Percentiles rank a stretch among this genome's conserved stretches.
Conservation (phyloP, 2,329 filamentous ascomycete genomes). For the Amesomyces nigricolor region DNA sequence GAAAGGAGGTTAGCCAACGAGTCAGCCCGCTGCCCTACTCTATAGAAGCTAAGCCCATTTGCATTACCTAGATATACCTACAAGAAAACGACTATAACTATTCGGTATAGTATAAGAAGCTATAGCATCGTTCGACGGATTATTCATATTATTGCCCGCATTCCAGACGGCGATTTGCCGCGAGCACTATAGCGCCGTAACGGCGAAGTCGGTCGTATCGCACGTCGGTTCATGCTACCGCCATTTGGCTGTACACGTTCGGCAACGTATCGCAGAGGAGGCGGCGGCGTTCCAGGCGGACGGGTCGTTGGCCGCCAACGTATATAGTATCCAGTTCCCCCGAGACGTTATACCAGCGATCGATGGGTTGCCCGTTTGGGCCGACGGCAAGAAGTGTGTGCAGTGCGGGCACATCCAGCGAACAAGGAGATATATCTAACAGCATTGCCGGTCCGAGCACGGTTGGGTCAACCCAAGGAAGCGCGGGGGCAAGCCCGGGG, state of each 20-base stretch:
- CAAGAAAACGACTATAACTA: too few relatives aligned
- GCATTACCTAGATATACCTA: too few relatives aligned
- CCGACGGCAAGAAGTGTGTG: not conserved
- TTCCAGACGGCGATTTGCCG: not conserved
- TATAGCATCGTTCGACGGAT: not conserved
- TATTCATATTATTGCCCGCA: not conserved
- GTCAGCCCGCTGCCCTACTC: too few relatives aligned
- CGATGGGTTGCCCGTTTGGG: not conserved
- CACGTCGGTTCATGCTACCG: not conserved
- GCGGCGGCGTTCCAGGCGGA: not conserved
- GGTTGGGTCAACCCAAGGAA: not conserved
- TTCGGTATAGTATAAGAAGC: too few relatives aligned
- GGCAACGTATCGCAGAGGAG: not conserved
- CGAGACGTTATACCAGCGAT: not conserved
- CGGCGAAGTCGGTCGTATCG: not conserved
- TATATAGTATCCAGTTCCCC: not conserved
- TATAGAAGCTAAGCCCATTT: too few relatives aligned
- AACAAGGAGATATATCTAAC: not conserved
- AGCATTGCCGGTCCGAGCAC: conserved; percentile 4
- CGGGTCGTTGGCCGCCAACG: not conserved
- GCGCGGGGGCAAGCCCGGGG: not conserved
- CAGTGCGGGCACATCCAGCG: not conserved
- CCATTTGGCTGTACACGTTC: not conserved
- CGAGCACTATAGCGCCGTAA: not conserved
- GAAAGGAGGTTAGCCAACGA: too few relatives aligned